Percentiles rank a stretch among this genome's conserved stretches.
Evolutionary conservation across 495 filamentous ascomycete genomes (phyloP).

Genomic region (Annulohypoxylon maeteangense): DNA sequence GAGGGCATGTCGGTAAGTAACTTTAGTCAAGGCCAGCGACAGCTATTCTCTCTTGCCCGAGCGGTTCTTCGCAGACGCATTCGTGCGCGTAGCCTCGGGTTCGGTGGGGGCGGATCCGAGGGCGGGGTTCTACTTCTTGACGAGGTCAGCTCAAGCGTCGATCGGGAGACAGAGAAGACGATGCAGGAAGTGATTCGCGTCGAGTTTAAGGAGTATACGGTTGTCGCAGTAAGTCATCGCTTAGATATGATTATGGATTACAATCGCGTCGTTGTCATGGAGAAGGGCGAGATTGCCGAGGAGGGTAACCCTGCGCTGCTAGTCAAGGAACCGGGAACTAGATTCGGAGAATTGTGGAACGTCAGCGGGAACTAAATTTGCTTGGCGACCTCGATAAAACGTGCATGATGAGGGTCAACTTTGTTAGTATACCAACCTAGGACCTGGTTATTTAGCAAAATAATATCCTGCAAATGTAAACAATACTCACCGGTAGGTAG

Average conservation of each 20-base stretch:
- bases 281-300: slow-evolving; percentile 55
- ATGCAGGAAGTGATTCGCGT: slow-evolving; percentile 57
- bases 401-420: background rate
- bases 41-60: slow-evolving; percentile 71
- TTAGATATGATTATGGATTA: slow-evolving; percentile 59
- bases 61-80: slow-evolving; percentile 62
- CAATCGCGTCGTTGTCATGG: slow-evolving; percentile 60
- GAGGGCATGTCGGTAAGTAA: slow-evolving; percentile 61
- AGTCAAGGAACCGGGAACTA: slow-evolving; percentile 44
- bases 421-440: too few species aligned
- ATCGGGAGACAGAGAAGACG: slow-evolving; percentile 55
- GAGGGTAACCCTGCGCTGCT: slow-evolving; percentile 50
- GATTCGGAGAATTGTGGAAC: slow-evolving; percentile 50
- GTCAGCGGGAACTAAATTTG: slow-evolving; percentile 14
- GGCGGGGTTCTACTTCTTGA: slow-evolving; percentile 53
- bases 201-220: slow-evolving; percentile 59
- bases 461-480: too few species aligned
- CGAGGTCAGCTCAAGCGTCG: slow-evolving; percentile 57
- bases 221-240: slow-evolving; percentile 61
- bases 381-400: background rate
- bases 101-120: slow-evolving; percentile 21
- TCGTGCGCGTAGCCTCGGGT: slow-evolving; percentile 30
- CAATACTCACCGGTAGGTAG: too few species aligned
- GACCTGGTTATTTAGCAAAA: too few species aligned
- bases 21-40: slow-evolving; percentile 71